Evolutionary conservation across 805 yeast species (phyloP).

Genomic region (Metschnikowia peoriensis): DNA sequence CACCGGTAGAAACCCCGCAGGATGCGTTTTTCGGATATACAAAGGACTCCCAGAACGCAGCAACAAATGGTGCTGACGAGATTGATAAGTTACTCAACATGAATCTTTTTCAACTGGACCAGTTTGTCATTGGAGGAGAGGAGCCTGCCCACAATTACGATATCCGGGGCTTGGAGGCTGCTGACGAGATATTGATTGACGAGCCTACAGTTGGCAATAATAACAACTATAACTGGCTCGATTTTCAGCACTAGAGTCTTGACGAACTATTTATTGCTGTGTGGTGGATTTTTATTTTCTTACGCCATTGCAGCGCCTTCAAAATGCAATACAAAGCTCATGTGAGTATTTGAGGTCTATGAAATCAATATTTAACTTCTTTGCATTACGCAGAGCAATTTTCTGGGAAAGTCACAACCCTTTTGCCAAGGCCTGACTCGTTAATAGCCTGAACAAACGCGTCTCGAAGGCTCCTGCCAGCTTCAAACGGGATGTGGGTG

Average conservation of each 20-base stretch:
- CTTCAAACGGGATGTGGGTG: constrained; percentile 35
- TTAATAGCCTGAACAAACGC: constrained; percentile 10
- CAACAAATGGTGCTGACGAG: constrained; percentile 30
- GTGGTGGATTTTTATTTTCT: neutral
- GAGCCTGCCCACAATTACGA: constrained; percentile 10
- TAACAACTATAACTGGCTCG: constrained; percentile 41
- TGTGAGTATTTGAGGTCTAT: neutral
- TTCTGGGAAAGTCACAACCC: constrained; percentile 13
- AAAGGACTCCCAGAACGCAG: constrained; percentile 5
- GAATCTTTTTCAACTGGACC: constrained; percentile 38
- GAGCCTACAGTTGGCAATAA: constrained; percentile 18
- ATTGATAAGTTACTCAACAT: constrained; percentile 40
- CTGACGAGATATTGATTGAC: constrained; percentile 33
- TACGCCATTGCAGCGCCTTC: too few species aligned
- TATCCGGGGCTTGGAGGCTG: constrained; percentile 24
- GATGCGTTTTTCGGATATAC: constrained; percentile 9
- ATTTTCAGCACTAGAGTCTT: constrained; percentile 20
- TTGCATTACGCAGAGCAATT: neutral
- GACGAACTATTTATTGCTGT: neutral
- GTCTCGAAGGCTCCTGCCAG: constrained; percentile 11
- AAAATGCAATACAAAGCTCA: too few species aligned
- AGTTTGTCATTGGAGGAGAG: constrained; percentile 26
- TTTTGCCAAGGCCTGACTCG: constrained; percentile 10
- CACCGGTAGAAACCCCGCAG: neutral
- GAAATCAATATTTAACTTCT: neutral